phyloP scores from a whole-genome alignment of 768 basidiomycete genomes.

The Auricularia heimuer region DNA sequence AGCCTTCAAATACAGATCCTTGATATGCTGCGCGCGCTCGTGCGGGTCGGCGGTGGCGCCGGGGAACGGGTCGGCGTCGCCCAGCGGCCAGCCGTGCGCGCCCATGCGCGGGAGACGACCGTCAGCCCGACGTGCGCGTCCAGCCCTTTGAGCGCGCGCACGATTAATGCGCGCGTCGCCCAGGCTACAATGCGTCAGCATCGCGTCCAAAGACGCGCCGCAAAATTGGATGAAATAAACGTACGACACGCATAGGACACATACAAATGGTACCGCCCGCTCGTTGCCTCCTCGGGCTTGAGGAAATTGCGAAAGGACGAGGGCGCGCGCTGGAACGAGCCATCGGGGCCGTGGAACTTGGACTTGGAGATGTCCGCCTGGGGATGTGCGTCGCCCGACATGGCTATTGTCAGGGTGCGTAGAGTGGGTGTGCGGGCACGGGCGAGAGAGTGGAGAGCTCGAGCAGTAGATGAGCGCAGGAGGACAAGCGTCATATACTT shows the following conservation, averaged over 20 bases:
- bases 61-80: conserved; percentile 18
- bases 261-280: conserved; percentile 57
- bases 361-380: too few species aligned
- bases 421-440: too few species aligned
- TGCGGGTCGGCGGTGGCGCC: conserved; percentile 29
- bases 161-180: conserved; percentile 87
- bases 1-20: conserved; percentile 33
- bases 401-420: too few species aligned
- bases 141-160: conserved; percentile 85
- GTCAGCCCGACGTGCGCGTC: conserved; percentile 58
- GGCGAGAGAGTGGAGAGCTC: too few species aligned
- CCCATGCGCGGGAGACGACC: conserved; percentile 37
- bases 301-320: conserved; percentile 49
- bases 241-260: conserved; percentile 80
- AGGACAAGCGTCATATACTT: too few species aligned
- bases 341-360: too few species aligned
- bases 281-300: conserved; percentile 51
- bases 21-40: conserved; percentile 24
- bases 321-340: too few species aligned
- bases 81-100: conserved; percentile 32
- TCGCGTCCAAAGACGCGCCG: background rate
- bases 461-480: too few species aligned
- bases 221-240: too few species aligned
- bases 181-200: conserved; percentile 45
- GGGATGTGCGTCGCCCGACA: too few species aligned